Evolutionary conservation across 2,329 filamentous ascomycete species (phyloP), one percentile per base, ranked within the genome.

Genomic region (Cladosporium sphaerospermum): DNA sequence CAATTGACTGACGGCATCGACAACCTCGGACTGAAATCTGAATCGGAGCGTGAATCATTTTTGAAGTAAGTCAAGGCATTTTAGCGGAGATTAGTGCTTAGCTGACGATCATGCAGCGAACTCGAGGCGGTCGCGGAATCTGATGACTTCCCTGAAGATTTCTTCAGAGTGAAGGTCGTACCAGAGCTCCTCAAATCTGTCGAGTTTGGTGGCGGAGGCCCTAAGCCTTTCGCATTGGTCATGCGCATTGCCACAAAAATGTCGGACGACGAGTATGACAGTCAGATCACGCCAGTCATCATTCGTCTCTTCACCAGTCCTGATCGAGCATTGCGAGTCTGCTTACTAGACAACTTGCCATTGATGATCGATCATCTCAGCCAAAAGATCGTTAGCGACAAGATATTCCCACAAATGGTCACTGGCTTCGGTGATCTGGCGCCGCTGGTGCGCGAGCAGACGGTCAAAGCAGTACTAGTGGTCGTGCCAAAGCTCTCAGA

Each of bases 151-250:
- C 93, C 93, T 0, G 92, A 96, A 66, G 93, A 97, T 55, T 99
- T 96, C 69, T 96, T 97, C 77, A 95, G 95, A 67, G 88, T 95
- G 79, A 99, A 97, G 66, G 84, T 99, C 3, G 77, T 99, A 8
- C 93, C 93, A 0, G 93, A 99, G 67, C 75, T 99, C 31, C 78
- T 99, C n/a, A 99, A 97, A 67, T 96, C 91, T 0, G 90, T 97
- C n/a, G 93, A 99, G 65, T 99, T 96, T 69, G 93, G 93, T 7
- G 93, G 92, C 9, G 93, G 93, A 28, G 93, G 93, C 0, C 88
- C 92, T 0, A 95, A 95, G 65, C 91, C 95, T 0, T 88, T 99
- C 55, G 75, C 79, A 1, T 84, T 95, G 1, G 88, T 96, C 39
- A 83, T 97, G 76, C 95, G 95, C 66, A 96, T 99, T 61, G 84